Evolutionary conservation across 2,329 filamentous ascomycete species (phyloP).

Genomic region (Talaromyces sp.): DNA sequence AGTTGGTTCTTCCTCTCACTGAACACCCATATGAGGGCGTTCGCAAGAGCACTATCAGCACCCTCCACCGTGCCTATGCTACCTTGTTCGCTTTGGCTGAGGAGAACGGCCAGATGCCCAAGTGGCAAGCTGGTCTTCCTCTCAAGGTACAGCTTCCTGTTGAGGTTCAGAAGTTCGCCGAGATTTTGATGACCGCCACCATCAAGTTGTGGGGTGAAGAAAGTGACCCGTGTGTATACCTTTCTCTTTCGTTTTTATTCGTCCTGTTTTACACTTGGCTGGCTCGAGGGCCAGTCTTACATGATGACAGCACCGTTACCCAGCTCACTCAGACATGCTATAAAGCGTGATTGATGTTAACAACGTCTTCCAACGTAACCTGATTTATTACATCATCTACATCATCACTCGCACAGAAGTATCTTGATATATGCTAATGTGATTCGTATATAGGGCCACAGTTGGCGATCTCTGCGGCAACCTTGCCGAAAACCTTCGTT

Average conservation of each 20-base stretch:
- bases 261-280: slow-evolving; percentile 8
- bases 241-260: slow-evolving; percentile 6
- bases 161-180: slow-evolving; percentile 79
- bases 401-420: not conserved
- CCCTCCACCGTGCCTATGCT: slow-evolving; percentile 89
- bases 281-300: slow-evolving; percentile 28
- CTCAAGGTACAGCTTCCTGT: slow-evolving; percentile 73
- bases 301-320: slow-evolving; percentile 96
- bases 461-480: slow-evolving; percentile 96
- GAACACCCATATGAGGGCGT: slow-evolving; percentile 93
- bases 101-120: slow-evolving; percentile 69
- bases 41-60: slow-evolving; percentile 86
- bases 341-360: slow-evolving; percentile 83
- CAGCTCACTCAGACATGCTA: slow-evolving; percentile 97
- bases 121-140: slow-evolving; percentile 87
- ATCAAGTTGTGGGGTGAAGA: slow-evolving; percentile 86
- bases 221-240: slow-evolving; percentile 77
- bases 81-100: slow-evolving; percentile 87
- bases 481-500: slow-evolving; percentile 83
- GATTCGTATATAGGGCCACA: slow-evolving; percentile 61
- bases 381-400: slow-evolving; percentile 21
- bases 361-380: slow-evolving; percentile 59
- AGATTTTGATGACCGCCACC: slow-evolving; percentile 81
- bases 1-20: slow-evolving; percentile 73
- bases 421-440: slow-evolving; percentile 13